A percentile compares a stretch with the other conserved stretches of the same genome.
Conservation (phyloP, 2,329 filamentous ascomycete genomes). For the Pseudomassariella vexata region DNA sequence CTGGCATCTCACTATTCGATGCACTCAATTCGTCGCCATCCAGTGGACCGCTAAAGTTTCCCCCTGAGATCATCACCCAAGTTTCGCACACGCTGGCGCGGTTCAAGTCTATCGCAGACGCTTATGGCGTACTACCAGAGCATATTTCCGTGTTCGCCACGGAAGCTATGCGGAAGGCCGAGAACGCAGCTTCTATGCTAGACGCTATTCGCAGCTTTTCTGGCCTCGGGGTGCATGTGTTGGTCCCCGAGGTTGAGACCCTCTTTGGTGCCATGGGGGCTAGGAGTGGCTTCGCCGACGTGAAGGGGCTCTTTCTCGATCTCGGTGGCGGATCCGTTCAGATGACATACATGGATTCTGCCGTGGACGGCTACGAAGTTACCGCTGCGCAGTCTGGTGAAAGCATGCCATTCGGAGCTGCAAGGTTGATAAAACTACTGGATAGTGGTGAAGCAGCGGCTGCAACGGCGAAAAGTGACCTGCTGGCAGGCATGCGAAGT, state of each 20-base stretch:
- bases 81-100: constrained; percentile 62
- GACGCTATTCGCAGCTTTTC: constrained; percentile 55
- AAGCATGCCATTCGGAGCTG: constrained; percentile 58
- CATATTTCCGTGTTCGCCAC: constrained; percentile 78
- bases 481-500: constrained; percentile 50
- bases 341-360: constrained; percentile 57
- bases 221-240: constrained; percentile 64
- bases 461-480: constrained; percentile 41
- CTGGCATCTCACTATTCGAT: constrained; percentile 81
- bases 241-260: constrained; percentile 77
- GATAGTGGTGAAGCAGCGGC: constrained; percentile 30
- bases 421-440: constrained; percentile 47
- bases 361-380: constrained; percentile 38
- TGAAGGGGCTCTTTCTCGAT: constrained; percentile 78
- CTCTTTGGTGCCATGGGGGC: constrained; percentile 78
- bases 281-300: constrained; percentile 63
- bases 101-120: constrained; percentile 66
- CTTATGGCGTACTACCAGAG: constrained; percentile 58
- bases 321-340: constrained; percentile 69
- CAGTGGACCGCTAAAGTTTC: constrained; percentile 33
- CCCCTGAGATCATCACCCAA: constrained; percentile 51
- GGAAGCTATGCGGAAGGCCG: constrained; percentile 77
- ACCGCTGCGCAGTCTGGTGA: constrained; percentile 48
- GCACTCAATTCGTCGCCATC: constrained; percentile 53
- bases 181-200: constrained; percentile 67